Conservation (phyloP, 768 basidiomycete genomes). For the Psilocybe cubensis region DNA sequence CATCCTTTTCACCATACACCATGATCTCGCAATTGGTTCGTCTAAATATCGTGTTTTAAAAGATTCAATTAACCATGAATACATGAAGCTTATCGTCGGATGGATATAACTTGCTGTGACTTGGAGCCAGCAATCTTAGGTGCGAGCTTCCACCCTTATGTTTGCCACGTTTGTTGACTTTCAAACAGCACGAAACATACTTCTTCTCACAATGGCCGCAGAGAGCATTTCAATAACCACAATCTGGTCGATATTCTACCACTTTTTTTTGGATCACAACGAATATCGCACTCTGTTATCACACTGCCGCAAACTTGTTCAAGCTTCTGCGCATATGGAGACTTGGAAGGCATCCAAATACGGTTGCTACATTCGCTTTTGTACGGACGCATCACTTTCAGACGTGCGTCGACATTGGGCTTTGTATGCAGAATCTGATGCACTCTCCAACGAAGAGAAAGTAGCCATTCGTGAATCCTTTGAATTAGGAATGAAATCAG, state of each 20-base stretch:
- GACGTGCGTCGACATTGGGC: conserved; percentile 46
- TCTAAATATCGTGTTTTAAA: background rate
- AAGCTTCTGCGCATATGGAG: conserved; percentile 32
- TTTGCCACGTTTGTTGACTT: background rate
- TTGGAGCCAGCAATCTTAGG: conserved; percentile 50
- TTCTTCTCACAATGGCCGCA: conserved; percentile 46
- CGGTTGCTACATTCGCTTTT: conserved; percentile 39
- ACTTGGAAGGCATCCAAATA: conserved; percentile 45
- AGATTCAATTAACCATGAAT: background rate
- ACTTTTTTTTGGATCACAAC: conserved; percentile 45
- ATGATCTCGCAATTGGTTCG: conserved; percentile 30
- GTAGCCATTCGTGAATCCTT: conserved; percentile 25
- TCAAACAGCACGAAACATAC: conserved; percentile 47
- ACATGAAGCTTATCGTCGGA: conserved; percentile 19
- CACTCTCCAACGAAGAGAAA: conserved; percentile 23
- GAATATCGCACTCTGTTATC: conserved; percentile 32
- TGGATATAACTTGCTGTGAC: conserved; percentile 59
- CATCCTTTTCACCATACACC: conserved; percentile 50
- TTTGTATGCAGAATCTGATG: conserved; percentile 33
- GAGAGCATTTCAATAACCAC: conserved; percentile 29
- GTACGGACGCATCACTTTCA: conserved; percentile 37
- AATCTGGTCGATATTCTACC: conserved; percentile 53
- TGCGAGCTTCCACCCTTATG: conserved; percentile 11
- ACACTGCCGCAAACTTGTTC: conserved; percentile 43
- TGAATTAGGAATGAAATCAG: conserved; percentile 19